A percentile compares a stretch with the other conserved stretches of the same genome.
Evolutionary conservation across 2,329 filamentous ascomycete species (phyloP).

Genomic region (Fusarium setosum): DNA sequence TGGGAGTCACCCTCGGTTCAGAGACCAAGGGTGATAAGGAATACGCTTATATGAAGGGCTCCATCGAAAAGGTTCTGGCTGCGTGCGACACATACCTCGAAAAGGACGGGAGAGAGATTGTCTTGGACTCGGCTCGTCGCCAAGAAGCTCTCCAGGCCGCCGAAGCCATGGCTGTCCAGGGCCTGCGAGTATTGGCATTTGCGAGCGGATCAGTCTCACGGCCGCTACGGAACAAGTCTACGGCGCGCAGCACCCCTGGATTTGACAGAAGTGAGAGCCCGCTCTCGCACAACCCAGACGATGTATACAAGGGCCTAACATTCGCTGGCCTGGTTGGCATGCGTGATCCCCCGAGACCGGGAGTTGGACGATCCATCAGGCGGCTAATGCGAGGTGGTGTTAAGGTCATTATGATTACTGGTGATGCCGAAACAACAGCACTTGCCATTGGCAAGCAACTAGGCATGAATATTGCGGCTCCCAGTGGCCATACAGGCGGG

Average conservation of each 20-base stretch:
- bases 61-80: conserved; percentile 86
- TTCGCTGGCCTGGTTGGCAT: conserved; percentile 96
- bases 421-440: conserved; percentile 94
- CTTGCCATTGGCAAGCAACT: conserved; percentile 93
- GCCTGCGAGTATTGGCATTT: conserved; percentile 91
- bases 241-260: conserved; percentile 64
- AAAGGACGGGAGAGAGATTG: conserved; percentile 85
- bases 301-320: conserved; percentile 83
- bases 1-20: conserved; percentile 88
- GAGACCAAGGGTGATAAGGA: conserved; percentile 73
- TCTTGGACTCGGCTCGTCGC: conserved; percentile 80
- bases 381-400: conserved; percentile 94
- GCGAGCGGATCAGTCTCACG: conserved; percentile 80
- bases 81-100: conserved; percentile 93
- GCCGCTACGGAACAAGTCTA: conserved; percentile 55
- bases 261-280: conserved; percentile 53
- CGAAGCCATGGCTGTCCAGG: conserved; percentile 87
- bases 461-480: conserved; percentile 83
- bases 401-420: conserved; percentile 99
- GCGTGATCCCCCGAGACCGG: conserved; percentile 94
- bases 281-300: conserved; percentile 66
- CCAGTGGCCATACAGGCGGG: conserved; percentile 62
- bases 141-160: conserved; percentile 83
- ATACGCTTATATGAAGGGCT: conserved; percentile 94
- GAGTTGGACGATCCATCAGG: conserved; percentile 89